Percentiles rank a stretch among this genome's conserved stretches.
Evolutionary conservation across 352 stramenopile genomes (phyloP).

Genomic region (Phytophthora nicotianae): DNA sequence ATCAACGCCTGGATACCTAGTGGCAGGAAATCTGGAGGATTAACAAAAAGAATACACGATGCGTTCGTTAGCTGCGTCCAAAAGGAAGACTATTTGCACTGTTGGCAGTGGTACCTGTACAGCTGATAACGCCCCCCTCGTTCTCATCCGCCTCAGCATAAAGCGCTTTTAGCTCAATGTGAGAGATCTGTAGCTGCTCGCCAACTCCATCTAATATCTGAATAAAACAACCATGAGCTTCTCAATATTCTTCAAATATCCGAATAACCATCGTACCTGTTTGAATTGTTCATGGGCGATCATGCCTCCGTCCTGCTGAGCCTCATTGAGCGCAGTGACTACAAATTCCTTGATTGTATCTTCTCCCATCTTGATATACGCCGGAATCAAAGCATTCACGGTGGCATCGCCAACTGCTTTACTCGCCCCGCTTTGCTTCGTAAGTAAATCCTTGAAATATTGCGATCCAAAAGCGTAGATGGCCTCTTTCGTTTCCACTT

Average conservation of each 20-base stretch:
- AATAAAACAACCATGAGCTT: not conserved
- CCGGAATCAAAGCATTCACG: slow-evolving; percentile 32
- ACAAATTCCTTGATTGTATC: slow-evolving; percentile 64
- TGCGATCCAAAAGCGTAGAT: slow-evolving; percentile 78
- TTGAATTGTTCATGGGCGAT: slow-evolving; percentile 52
- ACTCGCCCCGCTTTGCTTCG: slow-evolving; percentile 34
- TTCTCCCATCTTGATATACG: slow-evolving; percentile 69
- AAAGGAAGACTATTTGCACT: not conserved
- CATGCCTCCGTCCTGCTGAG: slow-evolving; percentile 48
- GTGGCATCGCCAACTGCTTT: slow-evolving; percentile 13
- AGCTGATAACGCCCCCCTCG: slow-evolving; percentile 55
- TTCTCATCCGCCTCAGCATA: slow-evolving; percentile 74
- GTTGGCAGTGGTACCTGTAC: slow-evolving; percentile 31
- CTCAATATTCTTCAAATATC: not conserved
- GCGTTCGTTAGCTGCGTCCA: not conserved
- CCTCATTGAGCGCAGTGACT: slow-evolving; percentile 47
- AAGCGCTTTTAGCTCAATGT: slow-evolving; percentile 55
- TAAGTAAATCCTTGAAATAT: slow-evolving; percentile 72
- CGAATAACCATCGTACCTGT: slow-evolving; percentile 25
- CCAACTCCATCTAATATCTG: slow-evolving; percentile 46
- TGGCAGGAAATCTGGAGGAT: slow-evolving; percentile 51
- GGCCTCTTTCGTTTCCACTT: slow-evolving; percentile 77
- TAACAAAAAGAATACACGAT: slow-evolving; percentile 1
- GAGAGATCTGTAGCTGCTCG: slow-evolving; percentile 64
- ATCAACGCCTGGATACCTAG: slow-evolving; percentile 53